These are phyloP conservation scores for Lodderomyces elongisporus DNA, from an alignment of 1,139 yeast genomes.

Conservation along the genomic window DNA sequence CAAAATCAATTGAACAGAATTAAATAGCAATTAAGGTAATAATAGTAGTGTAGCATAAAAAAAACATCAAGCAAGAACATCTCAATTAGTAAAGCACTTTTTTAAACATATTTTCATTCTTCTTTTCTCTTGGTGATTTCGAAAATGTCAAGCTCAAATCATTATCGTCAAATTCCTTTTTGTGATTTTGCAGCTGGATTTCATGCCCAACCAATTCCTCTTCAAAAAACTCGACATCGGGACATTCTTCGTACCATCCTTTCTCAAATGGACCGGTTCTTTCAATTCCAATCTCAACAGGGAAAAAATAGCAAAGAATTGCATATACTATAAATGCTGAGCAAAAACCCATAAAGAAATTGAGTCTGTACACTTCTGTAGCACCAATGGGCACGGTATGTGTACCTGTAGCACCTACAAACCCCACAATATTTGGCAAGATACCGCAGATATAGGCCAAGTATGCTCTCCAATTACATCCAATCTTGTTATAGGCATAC, in stretches of 20 bases:
- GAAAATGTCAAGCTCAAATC: conserved; percentile 2
- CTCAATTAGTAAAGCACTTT: too few species aligned
- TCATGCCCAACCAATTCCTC: conserved; percentile 35
- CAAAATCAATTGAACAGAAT: too few species aligned
- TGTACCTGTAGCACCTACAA: conserved; percentile 73
- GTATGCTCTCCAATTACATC: conserved; percentile 79
- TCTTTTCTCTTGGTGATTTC: background rate
- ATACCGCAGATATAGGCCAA: conserved; percentile 71
- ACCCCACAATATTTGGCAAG: conserved; percentile 80
- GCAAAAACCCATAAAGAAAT: conserved; percentile 71
- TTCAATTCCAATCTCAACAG: conserved; percentile 54
- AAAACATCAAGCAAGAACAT: too few species aligned
- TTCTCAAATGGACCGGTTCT: conserved; percentile 45
- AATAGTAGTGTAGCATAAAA: too few species aligned
- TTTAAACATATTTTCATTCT: too few species aligned
- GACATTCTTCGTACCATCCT: conserved; percentile 62
- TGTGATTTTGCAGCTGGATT: conserved; percentile 26
- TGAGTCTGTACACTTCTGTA: conserved; percentile 61
- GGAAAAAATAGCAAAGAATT: conserved; percentile 47
- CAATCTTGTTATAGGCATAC: conserved; percentile 59
- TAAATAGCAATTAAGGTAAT: too few species aligned
- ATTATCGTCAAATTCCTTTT: conserved; percentile 12
- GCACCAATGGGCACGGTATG: conserved; percentile 75
- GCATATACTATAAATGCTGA: conserved; percentile 51
- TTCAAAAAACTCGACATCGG: conserved; percentile 62